Evolutionary conservation across 78 protist species (phyloP), one percentile per base, ranked within the genome.

Genomic region (Dictyostelium citrinum): DNA sequence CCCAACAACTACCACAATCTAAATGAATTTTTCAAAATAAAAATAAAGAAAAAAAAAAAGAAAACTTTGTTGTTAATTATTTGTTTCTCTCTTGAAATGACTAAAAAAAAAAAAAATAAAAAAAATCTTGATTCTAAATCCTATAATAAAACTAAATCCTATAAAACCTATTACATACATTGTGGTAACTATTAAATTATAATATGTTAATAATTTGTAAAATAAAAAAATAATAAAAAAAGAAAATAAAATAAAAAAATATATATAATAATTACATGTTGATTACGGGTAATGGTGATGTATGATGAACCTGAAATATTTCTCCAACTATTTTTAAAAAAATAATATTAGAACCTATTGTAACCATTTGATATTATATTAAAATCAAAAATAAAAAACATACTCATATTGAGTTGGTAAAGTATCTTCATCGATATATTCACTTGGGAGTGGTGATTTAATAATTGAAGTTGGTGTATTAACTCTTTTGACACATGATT

Each of bases 401-500:
- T 60, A 64, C 72, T 84, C 93, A 24, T 2, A 88, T 22, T 27
- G 22, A 41, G 27, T 31, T 78, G 93, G 93, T 20, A 88, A 20
- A 49, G 71, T 55, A 2, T 12, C 27, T n/a, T 16, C 64, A 12
- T 37, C 37, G 5, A 78, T 31, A 43, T 88, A 88, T 16, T 88
- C 86, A 41, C 33, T 39, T 88, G 93, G 93, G 22, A 78, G 24
- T 46, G 85, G 93, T 43, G 93, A 78, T 17, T 10, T 33, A 39
- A 88, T 83, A 12, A 64, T 51, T 39, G 58, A 33, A 12, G 71
- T 55, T 35, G 41, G 46, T 1, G 24, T 24, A 41, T 74, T 58
- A 11, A 17, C 22, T 74, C 93, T 78, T 39, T 67, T 76, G 8
- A 88, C 93, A 78, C 93, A 88, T 78, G 85, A 61, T 58, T 61